phyloP scores from a whole-genome alignment of 805 yeast species.

The Candida patagonica region DNA sequence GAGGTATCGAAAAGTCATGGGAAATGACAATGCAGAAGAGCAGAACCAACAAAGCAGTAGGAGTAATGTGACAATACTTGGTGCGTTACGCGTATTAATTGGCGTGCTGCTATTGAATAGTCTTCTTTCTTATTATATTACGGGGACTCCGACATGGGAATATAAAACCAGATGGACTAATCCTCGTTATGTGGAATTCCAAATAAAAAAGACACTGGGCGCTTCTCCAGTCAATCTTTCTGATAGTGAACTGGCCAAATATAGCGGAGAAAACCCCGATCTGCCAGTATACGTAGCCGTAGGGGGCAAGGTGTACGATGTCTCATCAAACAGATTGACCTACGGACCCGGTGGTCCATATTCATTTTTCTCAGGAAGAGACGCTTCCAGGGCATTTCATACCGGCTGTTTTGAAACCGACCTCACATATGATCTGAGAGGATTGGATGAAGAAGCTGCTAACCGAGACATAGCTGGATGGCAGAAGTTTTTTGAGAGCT shows the following conservation, averaged over 20 bases:
- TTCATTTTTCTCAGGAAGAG: slow-evolving; percentile 50
- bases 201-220: slow-evolving; percentile 11
- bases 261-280: slow-evolving; percentile 39
- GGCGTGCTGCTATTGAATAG: slow-evolving; percentile 42
- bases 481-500: slow-evolving; percentile 41
- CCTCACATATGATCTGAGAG: slow-evolving; percentile 58
- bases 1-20: too few species aligned
- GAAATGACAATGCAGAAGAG: too few species aligned
- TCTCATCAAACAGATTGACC: slow-evolving; percentile 37
- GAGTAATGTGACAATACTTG: slow-evolving; percentile 25
- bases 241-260: slow-evolving; percentile 37
- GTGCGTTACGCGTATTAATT: slow-evolving; percentile 34
- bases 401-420: slow-evolving; percentile 63
- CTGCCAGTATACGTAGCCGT: slow-evolving; percentile 52
- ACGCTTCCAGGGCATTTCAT: slow-evolving; percentile 58
- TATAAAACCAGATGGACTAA: slow-evolving; percentile 42
- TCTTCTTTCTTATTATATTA: slow-evolving; percentile 47
- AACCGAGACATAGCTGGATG: slow-evolving; percentile 37
- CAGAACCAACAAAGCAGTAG: too few species aligned
- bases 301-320: slow-evolving; percentile 58
- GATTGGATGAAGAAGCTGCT: slow-evolving; percentile 38
- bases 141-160: slow-evolving; percentile 55
- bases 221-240: slow-evolving; percentile 20
- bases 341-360: slow-evolving; percentile 58
- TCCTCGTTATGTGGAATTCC: slow-evolving; percentile 32